These are phyloP conservation scores for Nicotiana paniculata DNA, from an alignment of 257 asterid genomes.

Conservation along the genomic window DNA sequence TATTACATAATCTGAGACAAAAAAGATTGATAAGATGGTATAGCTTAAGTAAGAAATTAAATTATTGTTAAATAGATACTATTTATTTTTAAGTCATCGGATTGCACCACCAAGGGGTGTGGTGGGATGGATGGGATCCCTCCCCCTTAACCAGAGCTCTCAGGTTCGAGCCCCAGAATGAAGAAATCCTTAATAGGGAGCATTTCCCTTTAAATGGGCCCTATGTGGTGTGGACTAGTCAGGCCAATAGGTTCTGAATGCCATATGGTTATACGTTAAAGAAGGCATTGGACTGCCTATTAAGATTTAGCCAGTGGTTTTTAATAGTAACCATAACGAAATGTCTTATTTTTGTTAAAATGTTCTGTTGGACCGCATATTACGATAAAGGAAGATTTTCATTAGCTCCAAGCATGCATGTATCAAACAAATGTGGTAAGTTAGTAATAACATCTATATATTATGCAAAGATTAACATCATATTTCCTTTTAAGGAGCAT, in stretches of 20 bases:
- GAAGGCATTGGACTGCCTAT: background rate
- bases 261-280: background rate
- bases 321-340: background rate
- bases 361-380: background rate
- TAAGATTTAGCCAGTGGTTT: background rate
- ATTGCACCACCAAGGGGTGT: background rate
- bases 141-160: background rate
- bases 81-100: background rate
- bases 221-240: too few species aligned
- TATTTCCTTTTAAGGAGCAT: background rate
- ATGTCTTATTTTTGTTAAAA: too few species aligned
- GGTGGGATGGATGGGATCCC: background rate
- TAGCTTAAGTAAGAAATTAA: background rate
- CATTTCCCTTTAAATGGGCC: background rate
- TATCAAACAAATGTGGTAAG: background rate
- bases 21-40: background rate
- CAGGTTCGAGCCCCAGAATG: background rate
- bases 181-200: background rate
- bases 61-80: too few species aligned
- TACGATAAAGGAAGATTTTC: background rate
- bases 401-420: background rate
- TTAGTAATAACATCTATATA: too few species aligned
- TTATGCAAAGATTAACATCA: background rate
- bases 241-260: too few species aligned
- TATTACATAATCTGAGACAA: background rate